phyloP scores from a whole-genome alignment of 441 rosid genomes.

The Jatropha multifida region DNA sequence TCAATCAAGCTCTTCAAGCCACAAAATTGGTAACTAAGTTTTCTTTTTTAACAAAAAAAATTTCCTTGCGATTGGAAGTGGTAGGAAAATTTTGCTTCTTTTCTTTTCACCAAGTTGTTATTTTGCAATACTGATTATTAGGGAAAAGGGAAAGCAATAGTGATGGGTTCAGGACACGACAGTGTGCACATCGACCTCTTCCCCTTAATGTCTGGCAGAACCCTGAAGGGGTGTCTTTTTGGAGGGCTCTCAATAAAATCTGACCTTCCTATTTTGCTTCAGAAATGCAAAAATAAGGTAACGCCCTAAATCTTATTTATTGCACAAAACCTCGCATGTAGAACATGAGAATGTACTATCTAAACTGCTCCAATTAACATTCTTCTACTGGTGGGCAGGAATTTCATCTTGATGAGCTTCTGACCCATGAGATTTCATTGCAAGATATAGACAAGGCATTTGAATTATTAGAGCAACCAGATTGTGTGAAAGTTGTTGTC shows the following conservation, averaged over 20 bases:
- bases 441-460: constrained; percentile 32
- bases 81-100: too few relatives aligned
- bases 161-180: constrained; percentile 21
- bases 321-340: not conserved
- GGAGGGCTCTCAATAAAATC: constrained; percentile 47
- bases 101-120: not conserved
- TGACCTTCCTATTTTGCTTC: constrained; percentile 35
- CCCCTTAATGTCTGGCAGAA: constrained; percentile 29
- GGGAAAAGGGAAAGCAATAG: constrained; percentile 24
- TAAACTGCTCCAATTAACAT: not conserved
- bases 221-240: constrained; percentile 41
- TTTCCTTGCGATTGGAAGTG: not conserved
- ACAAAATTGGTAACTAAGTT: constrained; percentile 32
- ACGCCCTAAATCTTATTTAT: not conserved
- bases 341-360: too few relatives aligned
- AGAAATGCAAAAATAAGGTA: constrained; percentile 45
- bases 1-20: constrained; percentile 38
- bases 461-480: constrained; percentile 34
- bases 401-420: constrained; percentile 33
- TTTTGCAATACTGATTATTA: not conserved
- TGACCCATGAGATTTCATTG: constrained; percentile 37
- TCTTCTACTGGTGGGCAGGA: constrained; percentile 25
- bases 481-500: constrained; percentile 44
- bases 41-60: too few relatives aligned
- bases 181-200: not conserved